Evolutionary conservation across 306 rosid species (phyloP), one percentile per base, ranked within the genome.

Genomic region (Spatholobus suberectus): DNA sequence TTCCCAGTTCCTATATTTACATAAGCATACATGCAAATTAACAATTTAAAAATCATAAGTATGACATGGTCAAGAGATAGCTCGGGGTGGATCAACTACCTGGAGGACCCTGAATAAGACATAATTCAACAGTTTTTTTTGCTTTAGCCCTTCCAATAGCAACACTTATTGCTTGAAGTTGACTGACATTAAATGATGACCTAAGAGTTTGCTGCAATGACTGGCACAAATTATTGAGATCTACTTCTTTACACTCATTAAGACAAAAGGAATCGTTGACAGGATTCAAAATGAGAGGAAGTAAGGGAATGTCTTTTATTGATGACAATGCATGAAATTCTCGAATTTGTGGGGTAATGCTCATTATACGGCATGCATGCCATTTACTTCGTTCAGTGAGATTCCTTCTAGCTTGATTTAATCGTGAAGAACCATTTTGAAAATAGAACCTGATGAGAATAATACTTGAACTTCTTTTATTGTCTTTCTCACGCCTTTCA

Each of bases 101-200:
- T 82, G 99, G 99, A 82, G 99, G 99, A 80, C 99, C 99, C 94
- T 96, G 99, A 89, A 96, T 88, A 78, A 96, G 98, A 54, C 96
- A 93, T 81, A 96, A 86, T 51, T 91, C 93, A 76, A 77, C 83
- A 80, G 83, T 84, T 79, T 85, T 92, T 80, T 80, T 90, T 62
- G 78, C 27, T 77, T 85, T 90, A 27, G 82, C 81, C 52, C 63
- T 81, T 84, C 92, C 86, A 81, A 84, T 85, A 70, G 98, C 83
- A 88, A 75, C 77, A 86, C 95, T 88, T 27, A 93, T 90, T 38
- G 99, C 99, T 82, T 86, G 93, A 85, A 96, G 97, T 84, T 96
- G 99, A 84, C 90, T 86, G 41, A 73, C 90, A 89, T 96, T 93
- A 83, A 92, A 96, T 14, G 97, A 90, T 75, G 94, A 90, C 87